Conservation (phyloP, 1,139 yeast species). For the Pichia sp. region DNA sequence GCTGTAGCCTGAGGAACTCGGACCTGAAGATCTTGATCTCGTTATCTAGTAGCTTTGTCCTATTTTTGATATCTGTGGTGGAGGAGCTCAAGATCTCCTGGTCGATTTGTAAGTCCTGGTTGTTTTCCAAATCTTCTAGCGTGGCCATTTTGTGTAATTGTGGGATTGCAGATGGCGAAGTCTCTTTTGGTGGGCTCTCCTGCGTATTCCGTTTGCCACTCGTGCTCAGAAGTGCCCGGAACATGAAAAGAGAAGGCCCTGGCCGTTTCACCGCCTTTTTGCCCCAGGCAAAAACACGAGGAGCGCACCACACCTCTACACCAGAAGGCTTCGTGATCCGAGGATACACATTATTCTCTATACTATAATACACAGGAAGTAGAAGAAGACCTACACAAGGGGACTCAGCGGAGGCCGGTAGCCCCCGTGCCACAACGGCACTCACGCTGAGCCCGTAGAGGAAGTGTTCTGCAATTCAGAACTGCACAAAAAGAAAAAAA, state of each 20-base stretch:
- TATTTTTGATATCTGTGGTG: conserved; percentile 77
- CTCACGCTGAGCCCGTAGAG: neutral
- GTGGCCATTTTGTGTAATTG: conserved; percentile 48
- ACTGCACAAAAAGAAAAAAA: neutral
- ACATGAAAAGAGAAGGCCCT: neutral
- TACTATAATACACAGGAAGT: neutral
- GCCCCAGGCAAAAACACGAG: neutral
- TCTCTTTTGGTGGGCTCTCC: too few relatives aligned
- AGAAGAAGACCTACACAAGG: neutral
- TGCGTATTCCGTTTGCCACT: neutral
- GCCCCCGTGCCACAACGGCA: neutral
- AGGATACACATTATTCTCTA: neutral
- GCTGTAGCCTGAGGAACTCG: conserved; percentile 83
- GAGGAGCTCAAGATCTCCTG: conserved; percentile 76
- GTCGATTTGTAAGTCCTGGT: conserved; percentile 54
- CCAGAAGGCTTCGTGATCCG: neutral
- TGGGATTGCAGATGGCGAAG: neutral
- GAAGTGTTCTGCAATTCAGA: conserved; percentile 7
- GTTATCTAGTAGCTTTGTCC: conserved; percentile 85
- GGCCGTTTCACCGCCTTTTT: neutral
- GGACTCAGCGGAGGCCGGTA: neutral
- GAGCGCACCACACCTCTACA: conserved; percentile 8
- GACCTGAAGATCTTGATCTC: conserved; percentile 95
- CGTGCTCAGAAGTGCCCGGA: neutral
- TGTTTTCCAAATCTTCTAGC: conserved; percentile 59